Conservation (phyloP, 345 rosid species). For the Populus euphratica region DNA sequence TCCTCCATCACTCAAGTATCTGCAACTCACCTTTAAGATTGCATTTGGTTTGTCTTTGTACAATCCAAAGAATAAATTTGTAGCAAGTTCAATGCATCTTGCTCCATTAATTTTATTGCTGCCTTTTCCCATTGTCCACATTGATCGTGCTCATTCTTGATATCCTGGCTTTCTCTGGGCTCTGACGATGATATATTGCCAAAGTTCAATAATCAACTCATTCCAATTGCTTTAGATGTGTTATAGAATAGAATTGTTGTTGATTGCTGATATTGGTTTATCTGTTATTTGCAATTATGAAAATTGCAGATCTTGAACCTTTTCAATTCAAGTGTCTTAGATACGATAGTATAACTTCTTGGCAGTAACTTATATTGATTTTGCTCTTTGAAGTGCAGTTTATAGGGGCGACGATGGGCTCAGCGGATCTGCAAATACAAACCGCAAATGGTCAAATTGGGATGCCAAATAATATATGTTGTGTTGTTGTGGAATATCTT, state of each 20-base stretch:
- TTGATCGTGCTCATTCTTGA: not conserved
- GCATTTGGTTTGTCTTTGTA: not conserved
- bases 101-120: not conserved
- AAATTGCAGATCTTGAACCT: not conserved
- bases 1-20: not conserved
- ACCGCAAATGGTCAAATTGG: constrained; percentile 73
- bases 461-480: constrained; percentile 84
- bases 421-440: constrained; percentile 73
- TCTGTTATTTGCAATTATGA: not conserved
- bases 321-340: not conserved
- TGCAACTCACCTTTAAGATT: not conserved
- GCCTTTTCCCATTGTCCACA: not conserved
- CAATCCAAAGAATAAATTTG: not conserved
- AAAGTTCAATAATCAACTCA: no score
- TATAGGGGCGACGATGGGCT: constrained; percentile 94
- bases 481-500: constrained; percentile 97
- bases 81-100: constrained; percentile 1
- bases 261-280: not conserved
- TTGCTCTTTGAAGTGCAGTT: constrained; percentile 46
- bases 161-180: not conserved
- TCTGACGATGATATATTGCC: not conserved
- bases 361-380: constrained; percentile 9
- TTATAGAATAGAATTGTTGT: no score
- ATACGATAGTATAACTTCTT: not conserved
- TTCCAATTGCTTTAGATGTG: not conserved